Evolutionary conservation across 805 yeast species (phyloP).

Genomic region (Yarrowia divulgata): DNA sequence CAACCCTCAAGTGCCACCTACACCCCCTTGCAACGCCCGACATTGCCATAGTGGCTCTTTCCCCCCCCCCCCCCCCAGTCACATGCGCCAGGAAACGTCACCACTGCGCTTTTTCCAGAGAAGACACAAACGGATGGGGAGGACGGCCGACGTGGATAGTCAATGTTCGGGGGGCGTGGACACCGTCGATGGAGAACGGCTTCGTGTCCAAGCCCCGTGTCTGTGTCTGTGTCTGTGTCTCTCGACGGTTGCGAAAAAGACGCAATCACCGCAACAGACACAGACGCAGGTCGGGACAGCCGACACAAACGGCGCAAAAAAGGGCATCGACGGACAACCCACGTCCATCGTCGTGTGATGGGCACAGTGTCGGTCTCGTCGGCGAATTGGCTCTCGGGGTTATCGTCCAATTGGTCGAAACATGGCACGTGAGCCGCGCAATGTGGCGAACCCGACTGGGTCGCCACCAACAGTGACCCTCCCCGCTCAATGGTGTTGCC

Average conservation of each 20-base stretch:
- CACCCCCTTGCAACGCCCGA: conserved; percentile 1
- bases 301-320: background rate
- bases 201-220: too few species aligned
- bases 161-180: too few species aligned
- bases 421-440: conserved; percentile 1
- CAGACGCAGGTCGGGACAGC: background rate
- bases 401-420: background rate
- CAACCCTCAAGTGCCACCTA: too few species aligned
- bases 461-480: too few species aligned
- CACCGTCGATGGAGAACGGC: too few species aligned
- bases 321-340: too few species aligned
- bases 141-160: too few species aligned
- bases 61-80: conserved; percentile 5
- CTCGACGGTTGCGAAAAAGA: conserved; percentile 24
- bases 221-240: too few species aligned
- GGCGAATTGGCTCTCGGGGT: background rate
- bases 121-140: background rate
- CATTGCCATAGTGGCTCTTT: background rate
- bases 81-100: conserved; percentile 18
- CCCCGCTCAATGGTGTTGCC: background rate
- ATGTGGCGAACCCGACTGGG: background rate
- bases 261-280: conserved; percentile 11
- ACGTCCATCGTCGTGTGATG: too few species aligned
- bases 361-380: too few species aligned
- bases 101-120: background rate